These are phyloP conservation scores for Lycium ferocissimum DNA, from an alignment of 257 asterid species.

Conservation along the genomic window DNA sequence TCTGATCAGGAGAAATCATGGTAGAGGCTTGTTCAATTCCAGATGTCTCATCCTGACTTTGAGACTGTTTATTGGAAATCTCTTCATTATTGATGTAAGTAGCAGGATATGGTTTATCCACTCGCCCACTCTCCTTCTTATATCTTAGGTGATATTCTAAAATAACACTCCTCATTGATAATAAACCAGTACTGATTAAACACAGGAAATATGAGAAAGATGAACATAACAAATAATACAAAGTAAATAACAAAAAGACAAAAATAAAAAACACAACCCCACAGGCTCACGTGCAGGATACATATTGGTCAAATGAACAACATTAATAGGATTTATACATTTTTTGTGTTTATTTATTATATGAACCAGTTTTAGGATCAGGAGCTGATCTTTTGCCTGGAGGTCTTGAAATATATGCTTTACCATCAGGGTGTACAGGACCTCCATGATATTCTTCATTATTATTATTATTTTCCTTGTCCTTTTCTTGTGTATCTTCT, in stretches of 20 bases:
- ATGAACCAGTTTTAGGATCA: background rate
- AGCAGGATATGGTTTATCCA: too few species aligned
- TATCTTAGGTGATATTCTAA: too few species aligned
- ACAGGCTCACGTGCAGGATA: background rate
- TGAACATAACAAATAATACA: background rate
- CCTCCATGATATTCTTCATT: background rate
- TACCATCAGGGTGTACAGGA: background rate
- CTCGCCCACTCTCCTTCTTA: too few species aligned
- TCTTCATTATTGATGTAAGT: too few species aligned
- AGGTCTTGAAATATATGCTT: background rate
- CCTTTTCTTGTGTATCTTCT: background rate
- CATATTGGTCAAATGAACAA: too few species aligned
- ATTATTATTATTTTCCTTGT: background rate
- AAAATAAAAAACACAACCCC: background rate
- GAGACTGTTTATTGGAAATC: too few species aligned
- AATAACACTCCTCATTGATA: too few species aligned
- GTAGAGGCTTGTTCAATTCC: too few species aligned
- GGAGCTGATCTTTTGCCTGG: background rate
- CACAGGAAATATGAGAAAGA: too few species aligned
- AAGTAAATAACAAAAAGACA: background rate
- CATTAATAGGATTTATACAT: background rate
- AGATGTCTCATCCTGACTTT: too few species aligned
- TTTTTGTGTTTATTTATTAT: background rate
- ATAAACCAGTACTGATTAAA: too few species aligned
- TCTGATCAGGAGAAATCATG: too few species aligned